phyloP scores from a whole-genome alignment of 352 stramenopile species.

The Pythium aristosporum region DNA sequence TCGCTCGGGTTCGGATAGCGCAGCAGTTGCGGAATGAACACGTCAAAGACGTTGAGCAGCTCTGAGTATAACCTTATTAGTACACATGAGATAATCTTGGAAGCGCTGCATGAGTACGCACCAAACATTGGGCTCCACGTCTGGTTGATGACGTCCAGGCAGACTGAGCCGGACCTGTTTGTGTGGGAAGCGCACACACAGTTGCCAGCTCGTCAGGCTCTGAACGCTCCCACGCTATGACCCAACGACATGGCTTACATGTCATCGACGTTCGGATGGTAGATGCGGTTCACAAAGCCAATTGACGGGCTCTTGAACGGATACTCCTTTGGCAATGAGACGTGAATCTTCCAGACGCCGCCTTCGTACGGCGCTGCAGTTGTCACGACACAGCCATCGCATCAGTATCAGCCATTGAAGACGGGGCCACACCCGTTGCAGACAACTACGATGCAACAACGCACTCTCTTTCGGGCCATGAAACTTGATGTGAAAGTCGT shows the following conservation, averaged over 20 bases:
- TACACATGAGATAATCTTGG: not conserved
- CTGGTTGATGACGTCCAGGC: constrained; percentile 94
- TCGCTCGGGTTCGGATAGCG: constrained; percentile 92
- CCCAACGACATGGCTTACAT: constrained; percentile 47
- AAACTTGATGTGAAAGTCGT: constrained; percentile 86
- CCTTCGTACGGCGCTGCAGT: constrained; percentile 87
- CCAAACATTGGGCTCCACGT: constrained; percentile 94
- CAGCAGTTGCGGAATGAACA: constrained; percentile 93
- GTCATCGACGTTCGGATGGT: constrained; percentile 93
- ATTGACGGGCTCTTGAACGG: constrained; percentile 94
- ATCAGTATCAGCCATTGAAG: not conserved
- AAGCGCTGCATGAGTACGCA: constrained; percentile 25
- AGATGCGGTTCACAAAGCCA: constrained; percentile 92
- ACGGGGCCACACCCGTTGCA: not conserved
- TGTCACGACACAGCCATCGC: not conserved
- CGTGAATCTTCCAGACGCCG: constrained; percentile 92
- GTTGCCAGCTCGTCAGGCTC: constrained; percentile 6
- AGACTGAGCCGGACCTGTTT: constrained; percentile 87
- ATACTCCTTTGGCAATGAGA: constrained; percentile 91
- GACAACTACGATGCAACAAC: constrained; percentile 17
- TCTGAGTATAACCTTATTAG: constrained; percentile 43
- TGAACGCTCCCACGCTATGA: not conserved
- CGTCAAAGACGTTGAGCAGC: constrained; percentile 92
- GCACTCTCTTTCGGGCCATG: constrained; percentile 81
- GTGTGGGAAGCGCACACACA: not conserved